Conservation (phyloP, 2,329 filamentous ascomycete species). For the Claviceps pusilla region DNA sequence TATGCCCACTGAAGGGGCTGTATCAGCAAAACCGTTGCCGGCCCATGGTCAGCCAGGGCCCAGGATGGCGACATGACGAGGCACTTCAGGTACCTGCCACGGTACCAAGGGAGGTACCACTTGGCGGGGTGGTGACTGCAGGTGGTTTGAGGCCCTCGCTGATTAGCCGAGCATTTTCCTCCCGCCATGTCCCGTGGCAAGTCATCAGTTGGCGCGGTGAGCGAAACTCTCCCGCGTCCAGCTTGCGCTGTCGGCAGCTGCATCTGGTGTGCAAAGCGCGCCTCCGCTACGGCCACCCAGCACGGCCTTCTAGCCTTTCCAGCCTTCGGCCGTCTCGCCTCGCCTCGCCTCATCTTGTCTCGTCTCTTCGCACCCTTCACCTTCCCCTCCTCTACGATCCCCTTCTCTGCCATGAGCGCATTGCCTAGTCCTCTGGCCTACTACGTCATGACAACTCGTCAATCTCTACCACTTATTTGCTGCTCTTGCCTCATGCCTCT, state of each 20-base stretch:
- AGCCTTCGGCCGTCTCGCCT: not conserved
- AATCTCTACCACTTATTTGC: slow-evolving; percentile 1
- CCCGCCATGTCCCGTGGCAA: too few species aligned
- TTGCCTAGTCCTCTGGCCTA: slow-evolving; percentile 1
- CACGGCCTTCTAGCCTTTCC: not conserved
- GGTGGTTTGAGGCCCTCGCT: not conserved
- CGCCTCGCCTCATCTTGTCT: not conserved
- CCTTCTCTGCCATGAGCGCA: slow-evolving; percentile 5
- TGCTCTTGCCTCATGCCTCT: slow-evolving; percentile 3
- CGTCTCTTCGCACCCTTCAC: slow-evolving; percentile 2
- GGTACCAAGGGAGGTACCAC: too few species aligned
- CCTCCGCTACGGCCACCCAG: slow-evolving; percentile 3
- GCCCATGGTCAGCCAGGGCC: too few species aligned
- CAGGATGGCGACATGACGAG: too few species aligned
- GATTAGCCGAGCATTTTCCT: slow-evolving; percentile 5
- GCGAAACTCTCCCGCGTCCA: not conserved
- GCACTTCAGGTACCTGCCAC: too few species aligned
- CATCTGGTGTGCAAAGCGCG: not conserved
- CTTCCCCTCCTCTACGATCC: slow-evolving; percentile 1
- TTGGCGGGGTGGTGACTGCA: not conserved
- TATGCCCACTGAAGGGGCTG: too few species aligned
- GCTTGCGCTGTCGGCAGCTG: not conserved
- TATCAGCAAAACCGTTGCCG: too few species aligned
- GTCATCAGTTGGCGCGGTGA: not conserved
- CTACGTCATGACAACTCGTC: slow-evolving; percentile 9